Conservation (phyloP, 352 stramenopile species). For the Phytophthora parvispora region DNA sequence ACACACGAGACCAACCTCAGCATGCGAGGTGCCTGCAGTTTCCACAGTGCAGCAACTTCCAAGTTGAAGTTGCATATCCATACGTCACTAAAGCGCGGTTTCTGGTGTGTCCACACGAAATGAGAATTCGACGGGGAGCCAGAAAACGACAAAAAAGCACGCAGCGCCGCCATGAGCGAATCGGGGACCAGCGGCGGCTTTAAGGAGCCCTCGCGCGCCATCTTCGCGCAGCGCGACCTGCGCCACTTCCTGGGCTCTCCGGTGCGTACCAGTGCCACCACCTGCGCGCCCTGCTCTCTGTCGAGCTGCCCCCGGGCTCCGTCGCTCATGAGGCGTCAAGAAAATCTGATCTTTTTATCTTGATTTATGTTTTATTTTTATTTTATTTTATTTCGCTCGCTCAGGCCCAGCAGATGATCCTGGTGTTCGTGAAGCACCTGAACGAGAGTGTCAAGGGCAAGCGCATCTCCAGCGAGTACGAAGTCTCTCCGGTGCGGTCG, state of each 20-base stretch:
- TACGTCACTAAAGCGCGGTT: not conserved
- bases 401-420: conserved; percentile 84
- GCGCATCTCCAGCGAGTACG: conserved; percentile 66
- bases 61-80: conserved; percentile 29
- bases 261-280: conserved; percentile 32
- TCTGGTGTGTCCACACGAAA: not conserved
- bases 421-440: conserved; percentile 85
- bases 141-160: conserved; percentile 39
- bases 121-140: conserved; percentile 19
- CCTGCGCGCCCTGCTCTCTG: not conserved
- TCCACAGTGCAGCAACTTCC: not conserved
- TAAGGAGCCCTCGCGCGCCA: conserved; percentile 73
- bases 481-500: conserved; percentile 65
- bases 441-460: conserved; percentile 84
- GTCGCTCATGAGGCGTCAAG: conserved; percentile 1
- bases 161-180: conserved; percentile 30
- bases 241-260: conserved; percentile 75
- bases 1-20: not conserved
- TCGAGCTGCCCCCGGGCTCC: not conserved
- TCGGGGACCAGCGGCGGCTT: conserved; percentile 38
- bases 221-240: conserved; percentile 84
- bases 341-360: conserved; percentile 11
- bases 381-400: conserved; percentile 3
- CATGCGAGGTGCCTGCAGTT: not conserved
- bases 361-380: conserved; percentile 1